Conservation (phyloP, 306 rosid genomes). For the Bauhinia variegata region DNA sequence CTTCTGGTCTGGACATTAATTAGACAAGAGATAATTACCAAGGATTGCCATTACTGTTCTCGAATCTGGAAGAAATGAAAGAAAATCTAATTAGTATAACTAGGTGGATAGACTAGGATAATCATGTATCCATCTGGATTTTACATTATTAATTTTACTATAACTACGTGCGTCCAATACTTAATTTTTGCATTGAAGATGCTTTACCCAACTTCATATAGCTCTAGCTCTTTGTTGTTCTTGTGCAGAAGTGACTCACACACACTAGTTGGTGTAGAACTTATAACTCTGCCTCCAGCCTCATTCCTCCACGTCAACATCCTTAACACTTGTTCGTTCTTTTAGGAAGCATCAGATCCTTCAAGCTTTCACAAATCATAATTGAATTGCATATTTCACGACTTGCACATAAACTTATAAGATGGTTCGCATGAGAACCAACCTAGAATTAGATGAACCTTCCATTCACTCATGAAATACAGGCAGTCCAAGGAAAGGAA, state of each 20-base stretch:
- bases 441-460: neutral
- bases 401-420: neutral
- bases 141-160: neutral
- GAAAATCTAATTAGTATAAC: neutral
- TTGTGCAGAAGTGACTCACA: too few relatives aligned
- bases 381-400: too few relatives aligned
- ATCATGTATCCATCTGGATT: neutral
- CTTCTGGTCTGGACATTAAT: too few relatives aligned
- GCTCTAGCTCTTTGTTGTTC: too few relatives aligned
- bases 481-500: slow-evolving; percentile 27
- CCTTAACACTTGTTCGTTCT: neutral
- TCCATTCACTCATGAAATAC: neutral
- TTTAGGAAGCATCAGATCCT: neutral
- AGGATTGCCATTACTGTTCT: slow-evolving; percentile 98
- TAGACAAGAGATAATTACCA: slow-evolving; percentile 55
- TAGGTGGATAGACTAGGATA: neutral
- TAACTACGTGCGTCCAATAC: neutral
- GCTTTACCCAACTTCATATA: neutral
- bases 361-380: too few relatives aligned
- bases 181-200: neutral
- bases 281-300: too few relatives aligned
- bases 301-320: neutral
- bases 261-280: too few relatives aligned
- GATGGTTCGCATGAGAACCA: neutral
- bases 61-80: slow-evolving; percentile 59